These are phyloP conservation scores for Letharia lupina DNA, from an alignment of 495 filamentous ascomycete genomes.

Conservation along the genomic window DNA sequence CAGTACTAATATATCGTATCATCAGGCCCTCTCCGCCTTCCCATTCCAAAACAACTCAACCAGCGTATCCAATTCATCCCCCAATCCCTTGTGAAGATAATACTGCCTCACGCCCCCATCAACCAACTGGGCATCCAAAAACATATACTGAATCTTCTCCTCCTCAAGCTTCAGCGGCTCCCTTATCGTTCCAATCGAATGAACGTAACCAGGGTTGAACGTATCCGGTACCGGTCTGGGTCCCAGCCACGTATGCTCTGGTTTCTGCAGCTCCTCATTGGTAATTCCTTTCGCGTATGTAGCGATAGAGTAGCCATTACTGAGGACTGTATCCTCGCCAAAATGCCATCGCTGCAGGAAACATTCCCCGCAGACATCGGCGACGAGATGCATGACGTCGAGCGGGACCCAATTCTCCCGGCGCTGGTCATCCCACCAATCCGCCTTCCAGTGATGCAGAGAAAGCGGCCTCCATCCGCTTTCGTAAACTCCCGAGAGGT, in stretches of 20 bases:
- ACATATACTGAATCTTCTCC: constrained; percentile 19
- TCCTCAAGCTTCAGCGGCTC: constrained; percentile 12
- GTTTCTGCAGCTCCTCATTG: constrained; percentile 24
- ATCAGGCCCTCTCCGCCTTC: not conserved
- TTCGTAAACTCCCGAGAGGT: constrained; percentile 50
- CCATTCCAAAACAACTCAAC: not conserved
- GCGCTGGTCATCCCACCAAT: constrained; percentile 39
- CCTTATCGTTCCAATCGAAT: constrained; percentile 16
- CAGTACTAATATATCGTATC: too few relatives aligned
- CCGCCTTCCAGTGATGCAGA: constrained; percentile 52
- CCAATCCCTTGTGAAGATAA: not conserved
- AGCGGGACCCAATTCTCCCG: constrained; percentile 30
- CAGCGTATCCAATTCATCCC: not conserved
- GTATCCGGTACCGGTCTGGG: constrained; percentile 15
- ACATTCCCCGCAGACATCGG: constrained; percentile 50
- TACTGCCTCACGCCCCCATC: constrained; percentile 16
- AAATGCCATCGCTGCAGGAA: constrained; percentile 51
- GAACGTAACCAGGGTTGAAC: constrained; percentile 15
- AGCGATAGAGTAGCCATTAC: constrained; percentile 48
- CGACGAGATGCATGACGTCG: constrained; percentile 39
- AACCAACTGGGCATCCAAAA: constrained; percentile 15
- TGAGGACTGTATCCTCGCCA: constrained; percentile 46
- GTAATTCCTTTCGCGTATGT: constrained; percentile 37
- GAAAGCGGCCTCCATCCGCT: constrained; percentile 41
- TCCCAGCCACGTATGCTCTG: constrained; percentile 43